Percentiles rank a stretch among this genome's conserved stretches.
These are phyloP conservation scores for Hanseniaspora thailandica DNA, from an alignment of 805 yeast species.

Conservation along the genomic window DNA sequence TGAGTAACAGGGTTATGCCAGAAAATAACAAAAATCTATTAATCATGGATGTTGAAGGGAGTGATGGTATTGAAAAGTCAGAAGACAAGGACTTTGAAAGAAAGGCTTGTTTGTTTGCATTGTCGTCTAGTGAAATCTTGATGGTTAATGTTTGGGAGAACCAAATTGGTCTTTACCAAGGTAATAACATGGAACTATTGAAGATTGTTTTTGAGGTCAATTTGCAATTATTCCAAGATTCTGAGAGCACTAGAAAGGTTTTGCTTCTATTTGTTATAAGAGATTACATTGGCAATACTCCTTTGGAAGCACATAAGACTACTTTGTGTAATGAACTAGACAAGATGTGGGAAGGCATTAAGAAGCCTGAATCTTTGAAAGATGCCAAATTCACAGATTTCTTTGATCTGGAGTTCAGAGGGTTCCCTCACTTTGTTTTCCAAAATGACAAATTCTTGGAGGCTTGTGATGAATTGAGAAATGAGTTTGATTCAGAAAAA, in stretches of 20 bases:
- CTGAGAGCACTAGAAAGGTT: slow-evolving; percentile 47
- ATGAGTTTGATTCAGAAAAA: slow-evolving; percentile 35
- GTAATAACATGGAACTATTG: slow-evolving; percentile 90
- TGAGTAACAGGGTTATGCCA: slow-evolving; percentile 36
- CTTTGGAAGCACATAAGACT: slow-evolving; percentile 54
- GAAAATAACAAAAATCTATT: slow-evolving; percentile 35
- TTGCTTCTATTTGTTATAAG: slow-evolving; percentile 76
- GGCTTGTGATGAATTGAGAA: slow-evolving; percentile 55
- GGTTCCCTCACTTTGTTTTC: slow-evolving; percentile 74
- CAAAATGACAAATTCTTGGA: slow-evolving; percentile 58
- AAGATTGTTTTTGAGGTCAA: slow-evolving; percentile 96
- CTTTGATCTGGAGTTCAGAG: slow-evolving; percentile 72
- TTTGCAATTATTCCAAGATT: slow-evolving; percentile 56
- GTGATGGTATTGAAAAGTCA: slow-evolving; percentile 95
- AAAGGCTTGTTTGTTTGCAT: slow-evolving; percentile 88
- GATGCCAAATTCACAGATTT: slow-evolving; percentile 54
- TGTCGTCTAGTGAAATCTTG: slow-evolving; percentile 80
- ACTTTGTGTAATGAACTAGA: slow-evolving; percentile 62
- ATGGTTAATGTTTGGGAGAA: slow-evolving; percentile 94
- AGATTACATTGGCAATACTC: slow-evolving; percentile 82
- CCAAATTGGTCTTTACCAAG: slow-evolving; percentile 93
- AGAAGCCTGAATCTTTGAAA: slow-evolving; percentile 57
- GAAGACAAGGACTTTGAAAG: slow-evolving; percentile 98
- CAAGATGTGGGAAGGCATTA: slow-evolving; percentile 65
- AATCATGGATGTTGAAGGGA: slow-evolving; percentile 96